A percentile compares a stretch with the other conserved stretches of the same genome.
These are phyloP conservation scores for Friedmanniomyces endolithicus DNA, from an alignment of 495 filamentous ascomycete genomes.

Conservation along the genomic window DNA sequence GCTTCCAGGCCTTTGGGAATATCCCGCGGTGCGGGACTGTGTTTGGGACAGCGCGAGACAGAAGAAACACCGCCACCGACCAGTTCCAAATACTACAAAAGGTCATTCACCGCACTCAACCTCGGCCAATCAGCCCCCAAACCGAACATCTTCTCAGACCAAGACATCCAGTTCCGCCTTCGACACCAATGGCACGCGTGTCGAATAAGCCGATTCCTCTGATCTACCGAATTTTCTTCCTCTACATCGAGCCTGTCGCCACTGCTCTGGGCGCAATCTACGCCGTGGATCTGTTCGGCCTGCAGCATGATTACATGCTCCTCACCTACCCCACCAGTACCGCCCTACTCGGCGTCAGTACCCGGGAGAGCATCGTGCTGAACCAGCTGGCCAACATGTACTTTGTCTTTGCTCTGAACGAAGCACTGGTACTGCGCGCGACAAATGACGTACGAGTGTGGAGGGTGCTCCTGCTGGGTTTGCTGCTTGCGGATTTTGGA, in stretches of 20 bases:
- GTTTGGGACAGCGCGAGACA: too few relatives aligned
- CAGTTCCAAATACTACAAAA: too few relatives aligned
- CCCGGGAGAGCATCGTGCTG: conserved; percentile 38
- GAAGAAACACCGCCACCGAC: too few relatives aligned
- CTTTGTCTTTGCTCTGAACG: conserved; percentile 54
- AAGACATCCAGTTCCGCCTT: not conserved
- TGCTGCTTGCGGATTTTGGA: conserved; percentile 55
- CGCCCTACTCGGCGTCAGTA: conserved; percentile 26
- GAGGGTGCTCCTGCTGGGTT: conserved; percentile 45
- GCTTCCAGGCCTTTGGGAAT: too few relatives aligned
- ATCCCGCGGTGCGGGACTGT: too few relatives aligned
- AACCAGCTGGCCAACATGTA: conserved; percentile 55
- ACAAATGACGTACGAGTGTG: conserved; percentile 52
- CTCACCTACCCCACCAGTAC: conserved; percentile 36
- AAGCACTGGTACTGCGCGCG: conserved; percentile 53
- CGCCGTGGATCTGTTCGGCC: conserved; percentile 36
- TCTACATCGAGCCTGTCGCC: conserved; percentile 50
- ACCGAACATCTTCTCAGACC: not conserved
- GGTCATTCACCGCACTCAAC: too few relatives aligned
- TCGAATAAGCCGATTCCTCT: conserved; percentile 9
- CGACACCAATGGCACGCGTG: not conserved
- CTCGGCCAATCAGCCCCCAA: too few relatives aligned
- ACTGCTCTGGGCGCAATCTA: conserved; percentile 55
- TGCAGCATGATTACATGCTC: conserved; percentile 44
- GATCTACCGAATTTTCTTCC: conserved; percentile 50